Percentiles rank a stretch among this genome's conserved stretches.
phyloP scores from a whole-genome alignment of 2,329 filamentous ascomycete genomes.

The Cytospora paraplurivora region DNA sequence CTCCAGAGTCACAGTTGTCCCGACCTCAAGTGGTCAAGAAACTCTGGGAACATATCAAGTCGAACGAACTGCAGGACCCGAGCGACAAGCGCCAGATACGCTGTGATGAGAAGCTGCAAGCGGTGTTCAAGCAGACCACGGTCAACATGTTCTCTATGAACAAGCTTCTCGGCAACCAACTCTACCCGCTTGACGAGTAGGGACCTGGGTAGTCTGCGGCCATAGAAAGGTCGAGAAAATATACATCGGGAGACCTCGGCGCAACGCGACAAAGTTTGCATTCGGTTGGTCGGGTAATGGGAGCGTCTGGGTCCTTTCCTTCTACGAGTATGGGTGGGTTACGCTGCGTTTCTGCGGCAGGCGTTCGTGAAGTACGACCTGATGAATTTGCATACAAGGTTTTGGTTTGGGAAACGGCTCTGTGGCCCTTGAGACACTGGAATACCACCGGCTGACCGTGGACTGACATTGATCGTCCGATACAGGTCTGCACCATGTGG shows the following conservation, averaged over 20 bases:
- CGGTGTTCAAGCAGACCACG: constrained; percentile 86
- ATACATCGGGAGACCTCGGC: constrained; percentile 1
- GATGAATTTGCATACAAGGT: constrained; percentile 22
- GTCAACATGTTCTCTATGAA: constrained; percentile 99
- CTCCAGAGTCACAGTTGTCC: constrained; percentile 63
- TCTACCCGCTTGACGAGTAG: constrained; percentile 79
- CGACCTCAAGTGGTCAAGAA: constrained; percentile 95
- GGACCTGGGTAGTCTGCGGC: not conserved
- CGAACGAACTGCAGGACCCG: constrained; percentile 84
- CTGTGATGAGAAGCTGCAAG: constrained; percentile 89
- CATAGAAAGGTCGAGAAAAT: constrained; percentile 4
- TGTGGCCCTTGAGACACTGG: constrained; percentile 1
- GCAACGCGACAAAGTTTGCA: constrained; percentile 8
- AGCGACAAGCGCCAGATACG: constrained; percentile 87
- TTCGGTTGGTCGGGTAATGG: constrained; percentile 9
- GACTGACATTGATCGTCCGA: constrained; percentile 7
- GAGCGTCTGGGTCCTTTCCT: constrained; percentile 6
- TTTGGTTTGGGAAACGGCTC: constrained; percentile 8
- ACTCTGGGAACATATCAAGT: constrained; percentile 94
- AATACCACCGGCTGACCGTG: not conserved
- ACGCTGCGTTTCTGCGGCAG: constrained; percentile 14
- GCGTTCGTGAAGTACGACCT: constrained; percentile 23
- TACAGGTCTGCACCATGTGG: not conserved
- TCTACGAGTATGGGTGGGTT: constrained; percentile 10
- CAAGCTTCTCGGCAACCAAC: constrained; percentile 86